Conservation (phyloP, 129 eudicot species). For the Helianthus tuberosus region DNA sequence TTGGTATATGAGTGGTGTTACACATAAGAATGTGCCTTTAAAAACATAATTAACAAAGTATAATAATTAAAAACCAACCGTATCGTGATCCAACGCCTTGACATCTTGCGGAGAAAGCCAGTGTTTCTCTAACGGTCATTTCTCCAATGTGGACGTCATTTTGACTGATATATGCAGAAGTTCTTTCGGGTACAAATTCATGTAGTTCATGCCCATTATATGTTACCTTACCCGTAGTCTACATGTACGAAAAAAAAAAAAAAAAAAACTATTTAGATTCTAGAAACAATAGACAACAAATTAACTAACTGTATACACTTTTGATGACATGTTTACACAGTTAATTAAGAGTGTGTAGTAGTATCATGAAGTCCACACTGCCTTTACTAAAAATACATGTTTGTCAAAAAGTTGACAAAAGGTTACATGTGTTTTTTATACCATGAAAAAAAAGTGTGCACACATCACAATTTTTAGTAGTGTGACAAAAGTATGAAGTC, state of each 20-base stretch:
- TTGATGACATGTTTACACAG: slow-evolving; percentile 2
- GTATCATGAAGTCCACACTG: neutral
- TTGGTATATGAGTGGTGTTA: neutral
- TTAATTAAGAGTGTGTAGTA: neutral
- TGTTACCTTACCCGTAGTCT: slow-evolving; percentile 58
- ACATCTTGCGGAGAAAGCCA: slow-evolving; percentile 53
- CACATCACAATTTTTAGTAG: neutral
- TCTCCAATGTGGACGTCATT: slow-evolving; percentile 74
- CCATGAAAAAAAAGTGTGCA: neutral
- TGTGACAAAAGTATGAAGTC: neutral
- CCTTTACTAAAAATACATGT: neutral
- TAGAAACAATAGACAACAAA: slow-evolving; percentile 1
- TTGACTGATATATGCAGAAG: slow-evolving; percentile 77
- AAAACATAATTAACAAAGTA: neutral
- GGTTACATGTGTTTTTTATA: neutral
- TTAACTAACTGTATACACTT: neutral
- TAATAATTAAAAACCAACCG: slow-evolving; percentile 24
- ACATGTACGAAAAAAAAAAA: neutral
- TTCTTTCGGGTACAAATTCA: slow-evolving; percentile 69
- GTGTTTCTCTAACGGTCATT: slow-evolving; percentile 75
- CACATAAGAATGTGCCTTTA: neutral
- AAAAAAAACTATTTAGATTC: neutral
- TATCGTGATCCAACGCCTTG: slow-evolving; percentile 78
- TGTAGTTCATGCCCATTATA: slow-evolving; percentile 73
- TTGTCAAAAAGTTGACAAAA: neutral